Conservation (phyloP, 768 basidiomycete genomes). For the Mycena rebaudengoi region DNA sequence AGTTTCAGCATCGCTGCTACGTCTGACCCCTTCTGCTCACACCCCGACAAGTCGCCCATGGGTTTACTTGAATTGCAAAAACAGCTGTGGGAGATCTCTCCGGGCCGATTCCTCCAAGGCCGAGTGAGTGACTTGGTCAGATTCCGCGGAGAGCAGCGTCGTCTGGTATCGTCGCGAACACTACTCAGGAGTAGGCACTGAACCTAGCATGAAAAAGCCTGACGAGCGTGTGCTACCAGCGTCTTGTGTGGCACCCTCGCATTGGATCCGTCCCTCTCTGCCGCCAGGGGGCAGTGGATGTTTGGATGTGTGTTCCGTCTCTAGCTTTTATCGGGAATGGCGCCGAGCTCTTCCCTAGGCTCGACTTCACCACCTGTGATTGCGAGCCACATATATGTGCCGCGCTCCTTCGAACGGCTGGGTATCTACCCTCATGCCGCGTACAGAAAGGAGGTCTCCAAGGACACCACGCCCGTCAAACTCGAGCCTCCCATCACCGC, state of each 20-base stretch:
- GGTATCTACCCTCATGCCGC: conserved; percentile 7
- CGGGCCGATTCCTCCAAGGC: conserved; percentile 7
- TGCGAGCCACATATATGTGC: conserved; percentile 18
- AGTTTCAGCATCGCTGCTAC: conserved; percentile 1
- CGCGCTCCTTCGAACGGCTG: conserved; percentile 8
- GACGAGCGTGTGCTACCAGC: conserved; percentile 11
- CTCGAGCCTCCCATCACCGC: conserved; percentile 5
- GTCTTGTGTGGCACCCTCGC: conserved; percentile 7
- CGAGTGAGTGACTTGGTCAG: conserved; percentile 6
- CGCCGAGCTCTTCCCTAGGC: conserved; percentile 11
- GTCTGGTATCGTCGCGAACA: conserved; percentile 3
- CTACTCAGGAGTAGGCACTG: neutral
- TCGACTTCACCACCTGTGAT: conserved; percentile 9
- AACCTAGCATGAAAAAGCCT: conserved; percentile 8
- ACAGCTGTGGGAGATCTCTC: conserved; percentile 1
- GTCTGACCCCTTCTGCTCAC: neutral
- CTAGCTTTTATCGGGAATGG: conserved; percentile 16
- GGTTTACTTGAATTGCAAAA: neutral
- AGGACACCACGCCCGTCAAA: conserved; percentile 9
- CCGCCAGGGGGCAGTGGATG: conserved; percentile 9
- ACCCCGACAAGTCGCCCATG: neutral
- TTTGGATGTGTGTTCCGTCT: conserved; percentile 11
- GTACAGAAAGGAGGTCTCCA: conserved; percentile 4
- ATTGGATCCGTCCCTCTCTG: conserved; percentile 9
- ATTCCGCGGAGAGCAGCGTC: neutral